Base-by-base conservation (phyloP, 176 grass and related monocot genomes). In the Oryza brachyantha region DNA sequence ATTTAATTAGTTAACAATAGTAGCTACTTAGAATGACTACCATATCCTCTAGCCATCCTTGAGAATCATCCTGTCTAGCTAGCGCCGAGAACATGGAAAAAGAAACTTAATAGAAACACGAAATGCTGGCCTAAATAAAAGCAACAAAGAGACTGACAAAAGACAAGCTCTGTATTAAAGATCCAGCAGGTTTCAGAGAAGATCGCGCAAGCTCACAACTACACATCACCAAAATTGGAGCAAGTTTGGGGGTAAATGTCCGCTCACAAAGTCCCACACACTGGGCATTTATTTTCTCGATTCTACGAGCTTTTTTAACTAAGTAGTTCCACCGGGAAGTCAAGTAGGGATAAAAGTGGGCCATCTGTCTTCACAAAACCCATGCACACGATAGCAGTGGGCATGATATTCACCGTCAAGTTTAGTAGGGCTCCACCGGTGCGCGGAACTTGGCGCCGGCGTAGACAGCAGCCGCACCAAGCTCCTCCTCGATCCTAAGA, bases 401-500 rank as follows among this genome's bases (percentile, higher is more conserved):
- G 21, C 14, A 22, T 3, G 21, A 21, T 50, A 19, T 62, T 26
- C 9, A 80, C 5, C 24, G 27, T 52, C 10, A 0, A 0, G 14
- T 67, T 74, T 89, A 94, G 57, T 94, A 94, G 22, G 89, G 92
- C 63, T 87, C 80, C 8, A 91, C 86, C 4, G 92, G 92, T 26
- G 81, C 79, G 5, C 89, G 81, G 86, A 94, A 94, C 70, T 94
- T 94, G 13, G 80, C 73, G 42, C 92, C 92, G 0, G 92, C 92
- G 7, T 94, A 94, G 17, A 94, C 84, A 26, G 89, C 92, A 0
- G 83, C 83, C 2, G 83, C 86, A 11, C 92, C 92, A 17, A 94
- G 80, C 80, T 94, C 88, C 78, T 94, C 92, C 80, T 94, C 92
- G 1, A 94, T 94, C 83, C 92, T 89, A 27, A 94, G 88, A 60